Percentiles rank a stretch among this genome's conserved stretches.
phyloP scores from a whole-genome alignment of 2,329 filamentous ascomycete species.

The Xenoacremonium recifei region DNA sequence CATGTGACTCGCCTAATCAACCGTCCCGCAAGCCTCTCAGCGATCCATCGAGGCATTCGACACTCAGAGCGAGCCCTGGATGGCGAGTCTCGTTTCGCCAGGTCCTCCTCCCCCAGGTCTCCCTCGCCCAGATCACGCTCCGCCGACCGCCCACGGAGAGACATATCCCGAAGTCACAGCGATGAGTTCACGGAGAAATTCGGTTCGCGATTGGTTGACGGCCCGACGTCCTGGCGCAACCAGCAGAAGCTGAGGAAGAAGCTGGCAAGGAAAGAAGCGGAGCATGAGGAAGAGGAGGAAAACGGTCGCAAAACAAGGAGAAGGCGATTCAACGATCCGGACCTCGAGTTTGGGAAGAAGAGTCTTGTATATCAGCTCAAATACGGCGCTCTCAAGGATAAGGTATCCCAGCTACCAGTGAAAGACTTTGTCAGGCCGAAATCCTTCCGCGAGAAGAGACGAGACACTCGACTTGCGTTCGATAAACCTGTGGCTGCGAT shows the following conservation, averaged over 20 bases:
- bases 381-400: constrained; percentile 37
- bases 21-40: constrained; percentile 51
- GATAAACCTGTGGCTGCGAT: not conserved
- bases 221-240: constrained; percentile 28
- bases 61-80: constrained; percentile 38
- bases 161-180: not conserved
- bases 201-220: constrained; percentile 29
- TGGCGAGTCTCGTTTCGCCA: constrained; percentile 17
- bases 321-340: constrained; percentile 52
- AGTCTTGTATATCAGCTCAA: constrained; percentile 57
- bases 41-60: constrained; percentile 67
- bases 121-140: too few relatives aligned
- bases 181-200: constrained; percentile 19
- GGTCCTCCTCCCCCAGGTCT: too few relatives aligned
- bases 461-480: not conserved
- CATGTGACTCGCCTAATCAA: constrained; percentile 15
- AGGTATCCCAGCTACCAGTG: constrained; percentile 22
- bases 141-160: constrained; percentile 2
- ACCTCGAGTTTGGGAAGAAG: constrained; percentile 49
- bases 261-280: constrained; percentile 42
- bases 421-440: constrained; percentile 24
- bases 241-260: constrained; percentile 52
- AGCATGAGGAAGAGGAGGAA: constrained; percentile 34
- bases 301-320: constrained; percentile 42
- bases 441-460: not conserved